Base-by-base conservation (phyloP, 2,329 filamentous ascomycete species). In the Pseudohalonectria lignicola region DNA sequence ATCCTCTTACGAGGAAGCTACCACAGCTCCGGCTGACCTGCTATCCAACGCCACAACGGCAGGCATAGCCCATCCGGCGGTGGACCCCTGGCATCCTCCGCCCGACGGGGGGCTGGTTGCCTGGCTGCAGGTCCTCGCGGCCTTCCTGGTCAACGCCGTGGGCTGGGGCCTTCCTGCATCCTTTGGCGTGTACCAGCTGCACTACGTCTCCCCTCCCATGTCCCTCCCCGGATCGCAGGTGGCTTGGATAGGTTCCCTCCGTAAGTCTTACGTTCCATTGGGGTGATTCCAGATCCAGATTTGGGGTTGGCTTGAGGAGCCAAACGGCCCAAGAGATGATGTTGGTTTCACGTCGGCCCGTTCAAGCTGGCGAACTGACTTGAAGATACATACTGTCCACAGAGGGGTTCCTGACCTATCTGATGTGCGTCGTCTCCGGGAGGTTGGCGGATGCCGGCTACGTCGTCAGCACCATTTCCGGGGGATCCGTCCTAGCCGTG, bases 371-470 rank as follows among this genome's bases (percentile, higher is more conserved):
- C n/a, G n/a, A n/a, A n/a, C n/a, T n/a, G n/a, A n/a, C n/a, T n/a
- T n/a, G n/a, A n/a, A n/a, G n/a, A n/a, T n/a, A n/a, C n/a, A n/a
- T n/a, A n/a, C n/a, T n/a, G n/a, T n/a, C n/a, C n/a, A n/a, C n/a
- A n/a, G n/a, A 73, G 50, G 58, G 66, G 11, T 72, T 71, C 46
- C 53, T 74, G 28, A 59, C 66, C 18, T 69, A 72, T 42, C 53
- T 59, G 15, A 52, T 68, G 18, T 69, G 69, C 46, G 61, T 59
- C n/a, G 46, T 68, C 16, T 63, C 66, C 1, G 70, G 69, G 5
- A 57, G 64, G 3, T 55, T 69, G n/a, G 57, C 66, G 12, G 69
- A 74, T 44, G 66, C 65, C 4, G 70, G 69, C 8, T 64, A 69
- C 47, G 54, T 61, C 15, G 54, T 55, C n/a, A 49, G 56, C 23